Evolutionary conservation across 176 grass and related monocot species (phyloP).

Genomic region (Luzula sylvatica): DNA sequence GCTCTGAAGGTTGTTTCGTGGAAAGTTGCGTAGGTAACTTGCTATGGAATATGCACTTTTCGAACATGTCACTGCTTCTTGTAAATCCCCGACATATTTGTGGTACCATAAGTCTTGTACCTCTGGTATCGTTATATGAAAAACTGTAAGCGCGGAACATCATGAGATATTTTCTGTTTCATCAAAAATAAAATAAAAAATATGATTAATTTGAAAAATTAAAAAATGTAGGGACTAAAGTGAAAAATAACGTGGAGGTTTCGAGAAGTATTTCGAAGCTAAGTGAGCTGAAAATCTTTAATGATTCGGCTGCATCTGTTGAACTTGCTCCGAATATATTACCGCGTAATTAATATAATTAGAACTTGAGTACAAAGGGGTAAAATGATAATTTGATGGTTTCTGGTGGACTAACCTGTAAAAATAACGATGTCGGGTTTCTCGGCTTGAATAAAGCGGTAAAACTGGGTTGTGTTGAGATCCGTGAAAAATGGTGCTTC

Average conservation of each 20-base stretch:
- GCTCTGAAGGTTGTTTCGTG: no score
- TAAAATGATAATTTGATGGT: no score
- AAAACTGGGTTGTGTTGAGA: slow-evolving; percentile 77
- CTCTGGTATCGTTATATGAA: slow-evolving; percentile 87
- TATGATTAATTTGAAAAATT: no score
- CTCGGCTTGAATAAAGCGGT: slow-evolving; percentile 65
- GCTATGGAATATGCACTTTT: no score
- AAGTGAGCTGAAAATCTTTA: slow-evolving; percentile 70
- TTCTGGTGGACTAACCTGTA: slow-evolving; percentile 36
- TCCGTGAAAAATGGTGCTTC: slow-evolving; percentile 62
- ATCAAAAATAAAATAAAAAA: not conserved
- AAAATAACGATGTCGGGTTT: slow-evolving; percentile 76
- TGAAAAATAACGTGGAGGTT: slow-evolving; percentile 42
- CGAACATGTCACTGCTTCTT: slow-evolving; percentile 81
- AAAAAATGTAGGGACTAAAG: not conserved
- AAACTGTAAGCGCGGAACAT: slow-evolving; percentile 59
- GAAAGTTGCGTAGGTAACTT: no score
- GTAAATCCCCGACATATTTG: slow-evolving; percentile 55
- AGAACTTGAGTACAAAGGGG: not conserved
- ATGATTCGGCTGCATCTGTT: slow-evolving; percentile 83
- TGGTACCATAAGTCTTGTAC: slow-evolving; percentile 54
- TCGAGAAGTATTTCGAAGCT: slow-evolving; percentile 46
- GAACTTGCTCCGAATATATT: slow-evolving; percentile 92
- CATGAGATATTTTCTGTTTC: slow-evolving; percentile 32
- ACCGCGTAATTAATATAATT: slow-evolving; percentile 50